Evolutionary conservation across 805 yeast species (phyloP).

Genomic region (Starmerella sp.): DNA sequence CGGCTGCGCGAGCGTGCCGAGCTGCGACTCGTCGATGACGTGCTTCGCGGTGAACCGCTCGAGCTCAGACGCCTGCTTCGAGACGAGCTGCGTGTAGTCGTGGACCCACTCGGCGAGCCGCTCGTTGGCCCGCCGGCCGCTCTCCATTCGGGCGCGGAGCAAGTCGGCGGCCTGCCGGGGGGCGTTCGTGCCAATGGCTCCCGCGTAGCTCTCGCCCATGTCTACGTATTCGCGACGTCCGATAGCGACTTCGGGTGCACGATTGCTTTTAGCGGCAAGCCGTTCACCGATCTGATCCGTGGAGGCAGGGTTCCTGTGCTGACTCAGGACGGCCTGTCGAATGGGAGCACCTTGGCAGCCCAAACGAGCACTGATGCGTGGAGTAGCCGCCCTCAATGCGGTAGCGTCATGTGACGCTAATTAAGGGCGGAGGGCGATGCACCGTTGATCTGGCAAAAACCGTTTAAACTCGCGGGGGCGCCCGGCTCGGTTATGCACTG

Average conservation of each 20-base stretch:
- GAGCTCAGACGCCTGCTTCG: conserved; percentile 39
- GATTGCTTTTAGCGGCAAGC: background rate
- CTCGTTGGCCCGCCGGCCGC: conserved; percentile 45
- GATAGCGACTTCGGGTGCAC: background rate
- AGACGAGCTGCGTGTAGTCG: conserved; percentile 40
- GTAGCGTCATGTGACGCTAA: background rate
- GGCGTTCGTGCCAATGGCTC: conserved; percentile 22
- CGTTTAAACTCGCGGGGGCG: background rate
- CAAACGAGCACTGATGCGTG: background rate
- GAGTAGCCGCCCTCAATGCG: background rate
- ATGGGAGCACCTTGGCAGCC: background rate
- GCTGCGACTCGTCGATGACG: conserved; percentile 16
- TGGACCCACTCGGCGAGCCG: conserved; percentile 53
- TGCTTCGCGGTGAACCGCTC: conserved; percentile 24
- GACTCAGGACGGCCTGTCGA: background rate
- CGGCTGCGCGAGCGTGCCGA: conserved; percentile 27
- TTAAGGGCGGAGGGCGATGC: conserved; percentile 2
- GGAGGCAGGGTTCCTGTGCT: conserved; percentile 9
- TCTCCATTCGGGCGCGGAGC: conserved; percentile 44
- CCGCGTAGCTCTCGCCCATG: conserved; percentile 21
- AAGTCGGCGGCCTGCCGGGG: conserved; percentile 53
- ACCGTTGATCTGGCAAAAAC: background rate
- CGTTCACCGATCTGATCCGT: background rate
- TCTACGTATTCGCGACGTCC: background rate
- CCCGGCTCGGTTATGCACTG: too few relatives aligned